phyloP scores from a whole-genome alignment of 192 early-diverging fungal species.

The Rhizoclosmatium sp. region DNA sequence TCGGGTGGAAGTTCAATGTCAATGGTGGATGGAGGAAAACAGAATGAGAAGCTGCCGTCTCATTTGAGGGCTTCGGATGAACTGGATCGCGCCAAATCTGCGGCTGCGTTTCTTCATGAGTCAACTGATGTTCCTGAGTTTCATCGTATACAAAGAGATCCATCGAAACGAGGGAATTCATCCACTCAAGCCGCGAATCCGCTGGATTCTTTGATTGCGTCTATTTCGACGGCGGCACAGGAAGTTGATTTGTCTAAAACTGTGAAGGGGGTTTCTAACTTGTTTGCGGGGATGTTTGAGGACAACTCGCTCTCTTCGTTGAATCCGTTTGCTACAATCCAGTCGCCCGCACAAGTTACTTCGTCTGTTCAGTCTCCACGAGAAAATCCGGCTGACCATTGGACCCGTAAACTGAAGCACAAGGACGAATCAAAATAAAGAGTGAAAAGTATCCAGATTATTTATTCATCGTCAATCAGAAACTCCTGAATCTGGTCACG shows the following conservation, averaged over 20 bases:
- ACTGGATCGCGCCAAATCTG: neutral
- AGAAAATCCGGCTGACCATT: too few species aligned
- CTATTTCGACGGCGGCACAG: slow-evolving; percentile 4
- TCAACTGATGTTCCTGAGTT: neutral
- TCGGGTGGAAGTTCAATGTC: neutral
- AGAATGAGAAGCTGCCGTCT: neutral
- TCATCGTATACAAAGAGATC: neutral
- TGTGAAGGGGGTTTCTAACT: slow-evolving; percentile 4
- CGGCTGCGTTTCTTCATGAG: neutral
- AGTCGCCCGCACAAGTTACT: too few species aligned
- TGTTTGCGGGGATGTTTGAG: slow-evolving; percentile 9
- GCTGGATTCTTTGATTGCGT: slow-evolving; percentile 3
- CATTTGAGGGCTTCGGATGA: neutral
- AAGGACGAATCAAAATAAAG: too few species aligned
- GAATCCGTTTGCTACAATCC: too few species aligned
- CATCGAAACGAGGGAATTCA: neutral
- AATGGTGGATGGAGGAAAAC: neutral
- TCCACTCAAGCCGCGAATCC: neutral
- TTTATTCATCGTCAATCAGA: slow-evolving; percentile 8
- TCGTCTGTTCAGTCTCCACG: too few species aligned
- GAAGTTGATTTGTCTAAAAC: slow-evolving; percentile 24
- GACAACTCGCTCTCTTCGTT: neutral
- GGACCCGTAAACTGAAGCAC: too few species aligned
- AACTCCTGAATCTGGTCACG: slow-evolving; percentile 37
- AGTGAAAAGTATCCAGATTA: too few species aligned